A percentile compares a stretch with the other conserved stretches of the same genome.
These are phyloP conservation scores for Leccinum ochraceum DNA, from an alignment of 768 basidiomycete genomes.

Conservation along the genomic window DNA sequence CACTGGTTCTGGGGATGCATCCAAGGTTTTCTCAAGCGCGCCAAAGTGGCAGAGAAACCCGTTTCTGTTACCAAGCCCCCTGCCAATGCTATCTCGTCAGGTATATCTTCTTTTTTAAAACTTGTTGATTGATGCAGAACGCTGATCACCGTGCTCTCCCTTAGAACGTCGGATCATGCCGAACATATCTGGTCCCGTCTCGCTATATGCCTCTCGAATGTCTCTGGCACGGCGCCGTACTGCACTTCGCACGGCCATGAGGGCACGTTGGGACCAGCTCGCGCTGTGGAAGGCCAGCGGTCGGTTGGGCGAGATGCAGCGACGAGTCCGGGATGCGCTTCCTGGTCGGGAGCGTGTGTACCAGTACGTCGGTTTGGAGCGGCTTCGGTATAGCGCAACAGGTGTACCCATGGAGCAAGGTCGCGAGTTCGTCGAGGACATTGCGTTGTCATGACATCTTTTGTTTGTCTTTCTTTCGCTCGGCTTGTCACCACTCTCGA, in stretches of 20 bases:
- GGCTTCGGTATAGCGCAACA: neutral
- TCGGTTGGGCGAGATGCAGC: constrained; percentile 30
- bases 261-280: constrained; percentile 33
- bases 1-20: constrained; percentile 56
- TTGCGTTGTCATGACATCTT: constrained; percentile 14
- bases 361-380: constrained; percentile 32
- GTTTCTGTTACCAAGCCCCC: constrained; percentile 3
- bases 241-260: constrained; percentile 28
- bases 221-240: constrained; percentile 31
- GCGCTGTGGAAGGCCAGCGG: constrained; percentile 28
- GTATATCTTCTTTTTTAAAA: constrained; percentile 5
- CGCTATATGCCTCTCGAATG: constrained; percentile 18
- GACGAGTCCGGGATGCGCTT: constrained; percentile 30
- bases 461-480: neutral
- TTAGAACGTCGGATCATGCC: constrained; percentile 21
- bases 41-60: constrained; percentile 8
- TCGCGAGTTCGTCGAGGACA: neutral
- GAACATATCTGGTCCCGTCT: constrained; percentile 3
- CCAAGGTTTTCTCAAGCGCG: constrained; percentile 44
- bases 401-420: neutral
- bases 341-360: constrained; percentile 31
- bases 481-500: neutral
- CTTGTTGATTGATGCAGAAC: neutral
- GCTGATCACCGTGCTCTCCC: constrained; percentile 3
- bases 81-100: constrained; percentile 7